Evolutionary conservation across 805 yeast genomes (phyloP).

Genomic region (Lachancea lanzarotensis): DNA sequence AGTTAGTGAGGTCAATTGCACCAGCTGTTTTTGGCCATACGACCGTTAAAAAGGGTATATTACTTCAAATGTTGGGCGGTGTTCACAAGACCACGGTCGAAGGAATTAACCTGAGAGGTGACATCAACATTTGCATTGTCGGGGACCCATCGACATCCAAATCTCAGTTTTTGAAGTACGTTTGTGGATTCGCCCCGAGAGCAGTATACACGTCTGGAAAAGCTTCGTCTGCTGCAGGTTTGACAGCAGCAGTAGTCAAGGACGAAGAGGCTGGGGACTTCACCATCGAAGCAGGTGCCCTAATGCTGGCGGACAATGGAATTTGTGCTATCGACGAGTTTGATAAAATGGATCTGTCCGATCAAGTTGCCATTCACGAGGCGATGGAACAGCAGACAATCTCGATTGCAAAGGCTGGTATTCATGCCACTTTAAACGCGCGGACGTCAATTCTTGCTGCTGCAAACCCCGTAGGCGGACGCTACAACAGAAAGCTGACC

Average conservation of each 20-base stretch:
- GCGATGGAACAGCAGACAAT: slow-evolving; percentile 99
- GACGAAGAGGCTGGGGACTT: slow-evolving; percentile 97
- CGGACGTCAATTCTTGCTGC: slow-evolving; percentile 95
- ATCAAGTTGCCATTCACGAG: slow-evolving; percentile 98
- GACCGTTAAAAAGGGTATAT: slow-evolving; percentile 82
- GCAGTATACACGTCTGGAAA: slow-evolving; percentile 97
- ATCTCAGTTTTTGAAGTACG: slow-evolving; percentile 92
- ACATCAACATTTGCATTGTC: slow-evolving; percentile 89
- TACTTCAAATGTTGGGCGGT: slow-evolving; percentile 87
- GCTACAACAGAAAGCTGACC: slow-evolving; percentile 83
- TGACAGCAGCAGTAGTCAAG: slow-evolving; percentile 94
- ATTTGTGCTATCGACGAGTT: slow-evolving; percentile 98
- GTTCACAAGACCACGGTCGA: slow-evolving; percentile 91
- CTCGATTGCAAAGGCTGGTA: slow-evolving; percentile 97
- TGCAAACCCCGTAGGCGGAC: slow-evolving; percentile 97
- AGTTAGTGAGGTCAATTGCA: slow-evolving; percentile 80
- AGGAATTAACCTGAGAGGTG: slow-evolving; percentile 93
- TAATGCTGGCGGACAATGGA: slow-evolving; percentile 97
- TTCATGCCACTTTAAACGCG: slow-evolving; percentile 95
- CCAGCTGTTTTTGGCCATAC: slow-evolving; percentile 98
- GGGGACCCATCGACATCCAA: slow-evolving; percentile 98
- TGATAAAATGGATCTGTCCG: slow-evolving; percentile 92
- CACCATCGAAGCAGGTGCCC: slow-evolving; percentile 97
- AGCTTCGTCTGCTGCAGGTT: slow-evolving; percentile 97
- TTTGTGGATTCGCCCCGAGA: slow-evolving; percentile 84